Base-by-base conservation (phyloP, 1,284 basidiomycete genomes). In the Ceratobasidium theobromae region DNA sequence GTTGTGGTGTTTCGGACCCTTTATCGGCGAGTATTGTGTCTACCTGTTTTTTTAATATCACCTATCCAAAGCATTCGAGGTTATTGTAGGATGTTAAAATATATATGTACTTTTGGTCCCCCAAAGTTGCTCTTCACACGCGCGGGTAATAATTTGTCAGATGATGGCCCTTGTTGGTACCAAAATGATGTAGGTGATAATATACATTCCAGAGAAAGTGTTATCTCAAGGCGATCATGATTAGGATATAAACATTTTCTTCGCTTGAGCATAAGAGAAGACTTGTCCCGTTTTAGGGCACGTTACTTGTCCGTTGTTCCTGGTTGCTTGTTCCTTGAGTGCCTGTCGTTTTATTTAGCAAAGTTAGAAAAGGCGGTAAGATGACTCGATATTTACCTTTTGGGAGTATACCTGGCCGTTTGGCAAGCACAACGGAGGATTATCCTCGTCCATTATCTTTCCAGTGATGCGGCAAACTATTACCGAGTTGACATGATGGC, bases 401-500 rank as follows among this genome's bases (percentile, higher is more conserved):
- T 84, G 82, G 18, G 94, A 96, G 75, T 99, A 99, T 18, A 98
- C 95, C 70, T 90, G 83, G 2, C 95, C 96, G 70, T 92, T 89
- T 0, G 93, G 91, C 73, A 98, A 91, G n/a, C 86, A 89, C 85
- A 95, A 83, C 0, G 92, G 92, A 78, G 87, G 89, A 73, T 95
- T 96, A 74, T 95, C 86, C 69, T 87, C 94, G 72, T 98, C 89
- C 88, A 98, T 97, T 68, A 98, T 93, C 74, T 87, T 88, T 25
- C 96, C 95, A 66, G 83, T 92, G 70, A 97, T 83, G 46, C 86
- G 79, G 75, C 97, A 99, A 11, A 99, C 95, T 66, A 99, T 91
- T 0, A 93, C 95, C 51, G 94, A 97, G 74, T 96, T 98, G 53
- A 89, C 86, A 75, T 98, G 95, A 77, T 98, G 95, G 69, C 89